Evolutionary conservation across 768 basidiomycete genomes (phyloP).

Genomic region (Collybiopsis confluens): DNA sequence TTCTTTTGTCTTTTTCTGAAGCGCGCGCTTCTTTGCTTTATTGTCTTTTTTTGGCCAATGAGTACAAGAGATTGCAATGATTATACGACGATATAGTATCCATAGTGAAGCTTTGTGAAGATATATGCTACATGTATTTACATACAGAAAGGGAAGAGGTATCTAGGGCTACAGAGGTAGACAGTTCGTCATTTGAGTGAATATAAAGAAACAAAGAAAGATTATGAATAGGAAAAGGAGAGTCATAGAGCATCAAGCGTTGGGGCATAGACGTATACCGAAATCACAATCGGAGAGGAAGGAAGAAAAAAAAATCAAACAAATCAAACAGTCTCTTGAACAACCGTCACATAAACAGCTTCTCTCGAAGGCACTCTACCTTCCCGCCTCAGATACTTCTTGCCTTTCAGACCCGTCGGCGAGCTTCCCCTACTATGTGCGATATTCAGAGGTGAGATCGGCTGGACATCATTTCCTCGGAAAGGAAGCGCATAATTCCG

Average conservation of each 20-base stretch:
- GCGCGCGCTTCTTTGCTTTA: constrained; percentile 1
- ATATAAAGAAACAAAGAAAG: not conserved
- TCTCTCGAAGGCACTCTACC: constrained; percentile 20
- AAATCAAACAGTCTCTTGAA: constrained; percentile 35
- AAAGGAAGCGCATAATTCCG: constrained; percentile 8
- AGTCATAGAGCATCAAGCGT: not conserved
- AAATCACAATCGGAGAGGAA: not conserved
- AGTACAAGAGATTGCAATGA: not conserved
- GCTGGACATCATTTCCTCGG: constrained; percentile 21
- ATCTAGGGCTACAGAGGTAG: constrained; percentile 2
- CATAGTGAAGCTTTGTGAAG: not conserved
- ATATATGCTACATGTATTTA: constrained; percentile 2
- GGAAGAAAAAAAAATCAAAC: constrained; percentile 6
- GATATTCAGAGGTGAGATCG: constrained; percentile 12
- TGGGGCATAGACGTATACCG: not conserved
- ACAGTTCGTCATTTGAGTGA: not conserved
- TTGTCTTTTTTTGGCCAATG: not conserved
- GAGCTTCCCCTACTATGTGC: not conserved
- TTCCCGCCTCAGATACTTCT: constrained; percentile 22
- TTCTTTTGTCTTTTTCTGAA: too few species aligned
- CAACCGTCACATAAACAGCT: constrained; percentile 40
- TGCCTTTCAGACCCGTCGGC: constrained; percentile 1
- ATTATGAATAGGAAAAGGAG: not conserved
- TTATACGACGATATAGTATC: not conserved
- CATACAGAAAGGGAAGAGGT: too few species aligned